Base-by-base conservation (phyloP, 768 basidiomycete species). In the Boletellus ananiceps region DNA sequence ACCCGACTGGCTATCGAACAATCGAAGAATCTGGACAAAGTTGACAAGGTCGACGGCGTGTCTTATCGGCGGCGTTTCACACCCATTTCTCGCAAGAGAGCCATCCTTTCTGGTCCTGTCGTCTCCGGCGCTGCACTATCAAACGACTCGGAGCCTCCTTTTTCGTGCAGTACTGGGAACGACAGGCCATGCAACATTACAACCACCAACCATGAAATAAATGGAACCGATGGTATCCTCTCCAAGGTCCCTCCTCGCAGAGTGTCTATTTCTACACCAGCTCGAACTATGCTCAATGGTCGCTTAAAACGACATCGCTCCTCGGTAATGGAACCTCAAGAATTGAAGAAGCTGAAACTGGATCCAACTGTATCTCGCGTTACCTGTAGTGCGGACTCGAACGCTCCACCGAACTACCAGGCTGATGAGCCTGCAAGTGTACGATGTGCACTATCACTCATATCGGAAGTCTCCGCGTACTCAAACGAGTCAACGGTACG, bases 381-480 rank as follows among this genome's bases (percentile, higher is more conserved):
- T 3, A 42, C 46, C 5, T 25, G 44, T 4, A 19, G 40, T 23
- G 49, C 43, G 14, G n/a, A 45, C 1, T 14, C 36, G 31, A 47
- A 21, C n/a, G 23, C 21, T 23, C 42, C 42, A 40, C 32, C 41
- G 12, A 40, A 23, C 32, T 68, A 59, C 19, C 46, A 59, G 16
- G 67, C 71, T 3, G 65, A 52, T 23, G 54, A 60, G 5, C 69
- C 72, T 19, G 75, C 74, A 0, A 76, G 75, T 47, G 16, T 74
- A 11, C 67, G 75, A 34, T 67, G 73, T 21, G 74, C 73, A 0
- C 62, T 58, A 15, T 74, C 74, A 2, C 47, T 77, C 40, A 61
- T 63, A 15, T 71, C 74, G 4, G 60, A 68, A 3, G 5, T 39
- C 6, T 58, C 66, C 35, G 5, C 15, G 8, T 53, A 18, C 23